These are phyloP conservation scores for Didymella glomerata DNA, from an alignment of 2,329 filamentous ascomycete species.

Conservation along the genomic window DNA sequence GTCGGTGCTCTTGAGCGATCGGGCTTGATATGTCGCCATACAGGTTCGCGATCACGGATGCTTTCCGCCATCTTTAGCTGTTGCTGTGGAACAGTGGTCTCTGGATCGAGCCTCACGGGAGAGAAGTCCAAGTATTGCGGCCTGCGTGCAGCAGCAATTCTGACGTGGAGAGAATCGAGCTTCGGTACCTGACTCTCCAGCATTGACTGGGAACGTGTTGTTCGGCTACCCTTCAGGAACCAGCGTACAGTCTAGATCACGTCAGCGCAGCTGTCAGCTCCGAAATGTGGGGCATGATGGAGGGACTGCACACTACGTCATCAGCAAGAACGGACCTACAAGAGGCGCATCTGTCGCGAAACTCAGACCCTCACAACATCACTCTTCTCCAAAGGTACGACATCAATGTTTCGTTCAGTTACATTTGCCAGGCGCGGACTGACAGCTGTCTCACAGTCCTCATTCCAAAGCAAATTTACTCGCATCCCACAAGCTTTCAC, in stretches of 20 bases:
- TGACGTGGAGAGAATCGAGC: neutral
- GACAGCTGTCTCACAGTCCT: slow-evolving; percentile 32
- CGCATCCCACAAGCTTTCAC: slow-evolving; percentile 26
- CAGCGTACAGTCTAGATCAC: slow-evolving; percentile 7
- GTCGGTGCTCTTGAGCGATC: neutral
- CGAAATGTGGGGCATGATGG: slow-evolving; percentile 10
- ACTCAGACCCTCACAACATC: slow-evolving; percentile 6
- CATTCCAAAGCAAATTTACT: slow-evolving; percentile 16
- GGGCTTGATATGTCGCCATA: neutral
- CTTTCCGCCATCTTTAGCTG: neutral
- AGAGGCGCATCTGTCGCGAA: slow-evolving; percentile 8
- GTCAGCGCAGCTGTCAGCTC: slow-evolving; percentile 7
- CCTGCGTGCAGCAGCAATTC: neutral
- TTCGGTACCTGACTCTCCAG: neutral
- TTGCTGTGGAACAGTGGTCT: neutral
- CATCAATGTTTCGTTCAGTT: slow-evolving; percentile 22
- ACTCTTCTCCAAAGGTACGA: slow-evolving; percentile 21
- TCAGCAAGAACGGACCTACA: slow-evolving; percentile 1
- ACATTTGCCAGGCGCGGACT: slow-evolving; percentile 24
- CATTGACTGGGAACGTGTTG: neutral
- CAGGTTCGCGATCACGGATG: neutral
- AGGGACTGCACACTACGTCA: slow-evolving; percentile 10
- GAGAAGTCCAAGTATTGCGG: neutral
- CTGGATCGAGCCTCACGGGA: neutral
- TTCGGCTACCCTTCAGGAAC: neutral